Percentiles rank a stretch among this genome's conserved stretches.
Evolutionary conservation across 805 yeast species (phyloP).

Genomic region (Tetrapisispora iriomotensis): DNA sequence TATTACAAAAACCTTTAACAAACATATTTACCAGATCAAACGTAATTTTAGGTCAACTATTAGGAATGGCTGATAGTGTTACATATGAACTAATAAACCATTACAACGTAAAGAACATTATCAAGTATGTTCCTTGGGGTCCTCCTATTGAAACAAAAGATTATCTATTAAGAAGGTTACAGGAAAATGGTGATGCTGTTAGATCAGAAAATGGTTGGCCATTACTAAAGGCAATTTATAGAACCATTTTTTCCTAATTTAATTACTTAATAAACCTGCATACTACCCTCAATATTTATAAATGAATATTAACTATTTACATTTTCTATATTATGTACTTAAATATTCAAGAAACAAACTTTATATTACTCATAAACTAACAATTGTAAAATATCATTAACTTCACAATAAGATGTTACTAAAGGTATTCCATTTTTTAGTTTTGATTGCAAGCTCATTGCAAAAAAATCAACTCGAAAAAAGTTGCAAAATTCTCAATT

Average conservation of each 20-base stretch:
- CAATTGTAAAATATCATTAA: no score
- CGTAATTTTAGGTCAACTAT: conserved; percentile 77
- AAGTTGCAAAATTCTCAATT: no score
- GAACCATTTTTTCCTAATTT: conserved; percentile 26
- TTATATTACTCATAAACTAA: no score
- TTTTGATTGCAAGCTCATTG: no score
- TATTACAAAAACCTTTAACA: conserved; percentile 30
- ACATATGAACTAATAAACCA: conserved; percentile 63
- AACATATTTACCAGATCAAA: conserved; percentile 37
- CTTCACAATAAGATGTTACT: no score
- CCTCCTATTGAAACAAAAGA: conserved; percentile 91
- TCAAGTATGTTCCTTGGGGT: conserved; percentile 97
- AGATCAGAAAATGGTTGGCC: conserved; percentile 77
- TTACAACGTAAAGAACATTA: conserved; percentile 60
- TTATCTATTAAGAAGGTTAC: conserved; percentile 77
- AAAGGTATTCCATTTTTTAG: no score
- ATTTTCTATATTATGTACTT: no score
- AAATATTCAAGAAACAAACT: no score
- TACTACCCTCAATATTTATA: no score
- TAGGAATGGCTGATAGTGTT: conserved; percentile 92
- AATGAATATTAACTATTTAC: no score
- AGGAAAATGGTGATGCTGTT: conserved; percentile 93
- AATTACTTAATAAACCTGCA: no score
- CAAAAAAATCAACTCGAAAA: no score
- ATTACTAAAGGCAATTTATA: conserved; percentile 45